Conservation (phyloP, 1,139 yeast species). For the Nakaseomyces delphensis region DNA sequence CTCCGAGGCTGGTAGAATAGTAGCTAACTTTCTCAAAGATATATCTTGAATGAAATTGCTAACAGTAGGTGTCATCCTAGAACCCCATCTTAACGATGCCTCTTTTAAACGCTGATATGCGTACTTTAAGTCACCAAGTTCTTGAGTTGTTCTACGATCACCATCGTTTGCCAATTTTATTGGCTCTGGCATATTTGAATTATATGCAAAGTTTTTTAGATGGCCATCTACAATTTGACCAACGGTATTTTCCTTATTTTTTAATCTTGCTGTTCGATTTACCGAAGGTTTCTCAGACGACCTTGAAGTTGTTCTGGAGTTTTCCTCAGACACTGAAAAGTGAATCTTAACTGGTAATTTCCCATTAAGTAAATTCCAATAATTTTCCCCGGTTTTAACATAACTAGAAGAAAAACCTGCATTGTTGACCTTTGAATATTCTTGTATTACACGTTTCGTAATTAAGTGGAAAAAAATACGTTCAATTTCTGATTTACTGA, state of each 20-base stretch:
- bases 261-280: slow-evolving; percentile 1
- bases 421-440: slow-evolving; percentile 60
- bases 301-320: slow-evolving; percentile 16
- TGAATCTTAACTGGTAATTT: slow-evolving; percentile 41
- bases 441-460: slow-evolving; percentile 58
- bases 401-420: slow-evolving; percentile 81
- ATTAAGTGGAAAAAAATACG: slow-evolving; percentile 72
- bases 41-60: slow-evolving; percentile 42
- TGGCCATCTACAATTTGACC: slow-evolving; percentile 22
- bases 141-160: slow-evolving; percentile 26
- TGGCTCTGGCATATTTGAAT: slow-evolving; percentile 10
- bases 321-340: slow-evolving; percentile 29
- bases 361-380: slow-evolving; percentile 41
- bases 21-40: slow-evolving; percentile 48
- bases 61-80: slow-evolving; percentile 31
- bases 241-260: slow-evolving; percentile 4
- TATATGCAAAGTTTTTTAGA: slow-evolving; percentile 22
- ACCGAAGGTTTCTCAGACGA: slow-evolving; percentile 12
- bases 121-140: slow-evolving; percentile 21
- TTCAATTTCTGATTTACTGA: slow-evolving; percentile 64
- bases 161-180: slow-evolving; percentile 16
- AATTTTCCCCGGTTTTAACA: slow-evolving; percentile 49
- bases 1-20: slow-evolving; percentile 45
- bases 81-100: slow-evolving; percentile 39
- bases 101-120: slow-evolving; percentile 38